A percentile compares a stretch with the other conserved stretches of the same genome.
These are phyloP conservation scores for Gyrodon lividus DNA, from an alignment of 768 basidiomycete species.

Conservation along the genomic window DNA sequence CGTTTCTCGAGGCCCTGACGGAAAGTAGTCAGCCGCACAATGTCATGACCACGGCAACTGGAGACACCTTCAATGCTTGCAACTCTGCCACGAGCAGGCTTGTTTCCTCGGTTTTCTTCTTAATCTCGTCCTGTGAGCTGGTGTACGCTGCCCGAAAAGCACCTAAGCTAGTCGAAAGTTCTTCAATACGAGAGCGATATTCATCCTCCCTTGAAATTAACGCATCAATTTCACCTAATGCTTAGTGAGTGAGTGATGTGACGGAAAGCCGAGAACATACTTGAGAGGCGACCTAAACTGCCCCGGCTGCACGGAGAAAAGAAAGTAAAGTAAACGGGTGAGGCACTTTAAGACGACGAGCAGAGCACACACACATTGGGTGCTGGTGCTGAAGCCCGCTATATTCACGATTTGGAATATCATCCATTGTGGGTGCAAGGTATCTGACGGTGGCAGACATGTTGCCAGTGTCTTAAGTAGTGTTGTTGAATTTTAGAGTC, in stretches of 20 bases:
- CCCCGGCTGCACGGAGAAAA: not conserved
- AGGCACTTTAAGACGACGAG: not conserved
- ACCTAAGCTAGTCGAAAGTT: conserved; percentile 22
- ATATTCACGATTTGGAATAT: not conserved
- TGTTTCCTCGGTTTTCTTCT: conserved; percentile 13
- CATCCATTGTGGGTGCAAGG: not conserved
- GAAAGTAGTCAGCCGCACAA: not conserved
- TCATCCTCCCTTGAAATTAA: conserved; percentile 24
- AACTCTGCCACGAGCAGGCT: conserved; percentile 25
- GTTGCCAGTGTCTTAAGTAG: not conserved
- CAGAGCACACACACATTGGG: conserved; percentile 3
- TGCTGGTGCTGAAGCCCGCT: conserved; percentile 3
- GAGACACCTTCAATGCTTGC: conserved; percentile 25
- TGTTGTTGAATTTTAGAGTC: not conserved
- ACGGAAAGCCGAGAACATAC: not conserved
- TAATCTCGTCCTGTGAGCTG: conserved; percentile 19
- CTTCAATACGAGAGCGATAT: conserved; percentile 16
- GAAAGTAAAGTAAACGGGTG: not conserved
- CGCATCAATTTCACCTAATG: conserved; percentile 30
- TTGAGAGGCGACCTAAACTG: conserved; percentile 1
- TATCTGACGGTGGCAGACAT: not conserved
- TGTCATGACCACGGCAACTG: not conserved
- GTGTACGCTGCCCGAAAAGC: conserved; percentile 30
- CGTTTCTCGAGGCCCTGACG: conserved; percentile 33
- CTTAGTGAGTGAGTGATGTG: not conserved